These are phyloP conservation scores for Russula ochroleuca DNA, from an alignment of 768 basidiomycete species.

Conservation along the genomic window DNA sequence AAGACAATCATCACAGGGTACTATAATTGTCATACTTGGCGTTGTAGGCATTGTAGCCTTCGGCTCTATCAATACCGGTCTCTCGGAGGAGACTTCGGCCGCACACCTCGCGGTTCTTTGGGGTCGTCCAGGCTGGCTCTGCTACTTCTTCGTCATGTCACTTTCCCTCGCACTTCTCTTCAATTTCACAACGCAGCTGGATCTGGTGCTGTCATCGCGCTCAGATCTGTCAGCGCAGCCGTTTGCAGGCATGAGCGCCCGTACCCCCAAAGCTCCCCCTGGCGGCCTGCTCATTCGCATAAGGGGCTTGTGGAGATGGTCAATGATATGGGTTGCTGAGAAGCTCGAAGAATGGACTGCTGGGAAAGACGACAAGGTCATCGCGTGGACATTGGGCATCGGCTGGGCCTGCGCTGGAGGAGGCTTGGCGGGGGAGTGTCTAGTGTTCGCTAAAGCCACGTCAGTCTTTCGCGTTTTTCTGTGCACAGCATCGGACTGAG, in stretches of 20 bases:
- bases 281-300: slow-evolving; percentile 34
- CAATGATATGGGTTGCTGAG: slow-evolving; percentile 53
- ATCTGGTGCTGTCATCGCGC: slow-evolving; percentile 65
- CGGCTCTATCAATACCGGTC: slow-evolving; percentile 77
- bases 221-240: slow-evolving; percentile 63
- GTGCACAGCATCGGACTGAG: background rate
- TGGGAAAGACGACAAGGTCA: slow-evolving; percentile 74
- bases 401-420: slow-evolving; percentile 94
- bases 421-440: slow-evolving; percentile 79
- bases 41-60: slow-evolving; percentile 87
- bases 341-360: slow-evolving; percentile 71
- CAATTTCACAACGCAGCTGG: slow-evolving; percentile 66
- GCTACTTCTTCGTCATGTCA: slow-evolving; percentile 80
- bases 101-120: slow-evolving; percentile 76
- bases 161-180: slow-evolving; percentile 60
- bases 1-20: slow-evolving; percentile 51
- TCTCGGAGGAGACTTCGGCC: slow-evolving; percentile 69
- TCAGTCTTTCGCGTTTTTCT: slow-evolving; percentile 36
- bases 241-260: slow-evolving; percentile 40
- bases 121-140: slow-evolving; percentile 86
- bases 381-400: slow-evolving; percentile 90
- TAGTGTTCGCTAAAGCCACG: slow-evolving; percentile 82
- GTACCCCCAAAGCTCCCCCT: slow-evolving; percentile 27
- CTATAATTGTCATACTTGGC: slow-evolving; percentile 74
- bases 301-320: slow-evolving; percentile 41